Evolutionary conservation across 768 basidiomycete genomes (phyloP), one percentile per base, ranked within the genome.

Genomic region (Russula griseocarnosa): DNA sequence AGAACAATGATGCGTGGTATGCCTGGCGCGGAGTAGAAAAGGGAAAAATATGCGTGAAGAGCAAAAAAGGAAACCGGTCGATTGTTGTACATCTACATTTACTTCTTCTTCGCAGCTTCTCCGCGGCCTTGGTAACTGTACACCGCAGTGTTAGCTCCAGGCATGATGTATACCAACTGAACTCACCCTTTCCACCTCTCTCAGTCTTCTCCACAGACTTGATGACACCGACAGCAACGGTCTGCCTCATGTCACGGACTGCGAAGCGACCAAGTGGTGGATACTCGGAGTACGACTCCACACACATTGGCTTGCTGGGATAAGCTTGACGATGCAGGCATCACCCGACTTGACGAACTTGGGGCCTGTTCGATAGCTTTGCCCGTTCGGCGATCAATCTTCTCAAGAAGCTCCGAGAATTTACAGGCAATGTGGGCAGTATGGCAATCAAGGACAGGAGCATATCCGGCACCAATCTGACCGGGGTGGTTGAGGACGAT

Each of bases 401-500:
- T 99, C 86, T 98, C 94, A 73, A 95, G 82, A 78, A 98, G 87
- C 79, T 97, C 94, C 69, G 93, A 85, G 80, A 99, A 98, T 82
- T 97, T 98, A 89, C 96, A 98, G 68, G 95, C 96, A 74, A 98
- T 97, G 86, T 98, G 96, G 78, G 96, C 96, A 67, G 96, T 99
- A 86, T 99, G 97, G 81, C 97, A 99, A 82, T 99, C 97, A 72
- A 99, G 88, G 69, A 99, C 97, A 60, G 96, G 96, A 51, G 96
- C 93, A 79, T 98, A 98, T 72, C 97, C 97, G 73, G 94, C 92
- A 81, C 93, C 93, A 75, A 99, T 98, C 79, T 99, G 97, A 83
- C 97, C 97, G 58, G 97, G 97, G 86, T 99, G 97, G 86, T 98
- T 98, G 77, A 99, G 89, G 75, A 99, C 92, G 76, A 99, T 98